phyloP scores from a whole-genome alignment of 306 rosid genomes.

The cucumber (Cucumis sativus) region DNA sequence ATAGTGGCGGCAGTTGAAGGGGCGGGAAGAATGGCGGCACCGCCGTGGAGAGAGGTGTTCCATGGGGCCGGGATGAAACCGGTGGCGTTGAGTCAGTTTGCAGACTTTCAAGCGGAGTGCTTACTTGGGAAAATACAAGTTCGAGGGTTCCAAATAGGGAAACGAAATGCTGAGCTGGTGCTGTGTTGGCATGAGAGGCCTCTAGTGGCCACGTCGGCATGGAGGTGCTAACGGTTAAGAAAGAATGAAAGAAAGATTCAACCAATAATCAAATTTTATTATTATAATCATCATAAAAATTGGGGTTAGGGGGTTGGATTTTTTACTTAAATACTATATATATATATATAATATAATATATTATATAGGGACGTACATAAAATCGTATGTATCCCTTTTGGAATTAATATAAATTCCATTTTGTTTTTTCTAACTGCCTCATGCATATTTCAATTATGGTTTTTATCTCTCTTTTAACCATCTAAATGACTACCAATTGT shows the following conservation, averaged over 20 bases:
- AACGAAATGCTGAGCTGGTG: slow-evolving; percentile 69
- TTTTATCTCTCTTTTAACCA: too few species aligned
- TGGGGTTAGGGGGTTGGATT: not conserved
- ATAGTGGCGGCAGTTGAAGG: slow-evolving; percentile 55
- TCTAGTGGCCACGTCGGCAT: slow-evolving; percentile 68
- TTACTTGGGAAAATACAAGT: slow-evolving; percentile 57
- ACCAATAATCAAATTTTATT: too few species aligned
- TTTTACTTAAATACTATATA: not conserved
- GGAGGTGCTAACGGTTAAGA: slow-evolving; percentile 37
- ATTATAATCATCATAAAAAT: too few species aligned
- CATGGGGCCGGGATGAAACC: slow-evolving; percentile 70
- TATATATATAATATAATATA: not conserved
- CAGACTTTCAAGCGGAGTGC: slow-evolving; percentile 75
- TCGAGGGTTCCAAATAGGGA: slow-evolving; percentile 72
- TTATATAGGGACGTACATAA: slow-evolving; percentile 5
- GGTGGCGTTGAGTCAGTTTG: slow-evolving; percentile 68
- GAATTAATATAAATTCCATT: not conserved
- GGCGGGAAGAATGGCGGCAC: slow-evolving; percentile 21
- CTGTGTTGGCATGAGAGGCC: slow-evolving; percentile 66
- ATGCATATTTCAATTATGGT: too few species aligned
- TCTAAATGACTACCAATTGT: too few species aligned
- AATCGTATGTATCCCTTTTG: not conserved
- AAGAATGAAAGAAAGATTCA: too few species aligned
- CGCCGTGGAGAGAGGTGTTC: slow-evolving; percentile 50
- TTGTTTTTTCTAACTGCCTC: not conserved